phyloP scores from a whole-genome alignment of 371 early-diverging fungal genomes.

The Mucor racemosus region DNA sequence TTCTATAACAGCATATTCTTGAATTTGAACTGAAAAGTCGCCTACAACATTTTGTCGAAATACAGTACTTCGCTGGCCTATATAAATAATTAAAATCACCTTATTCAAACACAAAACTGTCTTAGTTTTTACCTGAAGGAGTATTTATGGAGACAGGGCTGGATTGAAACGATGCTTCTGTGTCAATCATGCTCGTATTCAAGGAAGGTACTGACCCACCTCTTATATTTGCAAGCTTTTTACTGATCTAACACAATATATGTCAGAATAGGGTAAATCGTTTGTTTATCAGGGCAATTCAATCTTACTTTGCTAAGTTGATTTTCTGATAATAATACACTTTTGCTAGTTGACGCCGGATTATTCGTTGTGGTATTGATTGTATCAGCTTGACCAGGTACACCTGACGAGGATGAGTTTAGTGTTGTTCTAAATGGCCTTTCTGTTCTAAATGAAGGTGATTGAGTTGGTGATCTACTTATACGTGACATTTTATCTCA shows the following conservation, averaged over 20 bases:
- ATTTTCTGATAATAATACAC: slow-evolving; percentile 39
- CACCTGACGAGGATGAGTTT: neutral
- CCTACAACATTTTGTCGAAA: slow-evolving; percentile 21
- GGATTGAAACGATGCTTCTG: neutral
- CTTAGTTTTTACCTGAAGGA: neutral
- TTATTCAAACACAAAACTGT: too few species aligned
- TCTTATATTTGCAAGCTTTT: slow-evolving; percentile 43
- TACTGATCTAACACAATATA: slow-evolving; percentile 35
- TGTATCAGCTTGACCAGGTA: neutral
- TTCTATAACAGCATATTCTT: slow-evolving; percentile 86
- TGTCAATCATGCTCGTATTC: neutral
- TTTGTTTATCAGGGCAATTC: too few species aligned
- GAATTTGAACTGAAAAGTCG: slow-evolving; percentile 51
- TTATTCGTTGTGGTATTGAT: slow-evolving; percentile 4
- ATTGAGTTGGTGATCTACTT: slow-evolving; percentile 21
- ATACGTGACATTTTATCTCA: slow-evolving; percentile 22
- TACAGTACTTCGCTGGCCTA: neutral
- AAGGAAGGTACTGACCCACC: slow-evolving; percentile 26
- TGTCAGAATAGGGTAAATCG: too few species aligned
- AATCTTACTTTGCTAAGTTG: slow-evolving; percentile 46
- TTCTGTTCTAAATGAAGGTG: slow-evolving; percentile 21
- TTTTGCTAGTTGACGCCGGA: slow-evolving; percentile 8
- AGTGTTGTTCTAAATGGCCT: slow-evolving; percentile 19
- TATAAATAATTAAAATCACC: too few species aligned
- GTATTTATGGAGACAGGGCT: neutral